Base-by-base conservation (phyloP, 2,329 filamentous ascomycete genomes). In the Coniochaeta sp. region DNA sequence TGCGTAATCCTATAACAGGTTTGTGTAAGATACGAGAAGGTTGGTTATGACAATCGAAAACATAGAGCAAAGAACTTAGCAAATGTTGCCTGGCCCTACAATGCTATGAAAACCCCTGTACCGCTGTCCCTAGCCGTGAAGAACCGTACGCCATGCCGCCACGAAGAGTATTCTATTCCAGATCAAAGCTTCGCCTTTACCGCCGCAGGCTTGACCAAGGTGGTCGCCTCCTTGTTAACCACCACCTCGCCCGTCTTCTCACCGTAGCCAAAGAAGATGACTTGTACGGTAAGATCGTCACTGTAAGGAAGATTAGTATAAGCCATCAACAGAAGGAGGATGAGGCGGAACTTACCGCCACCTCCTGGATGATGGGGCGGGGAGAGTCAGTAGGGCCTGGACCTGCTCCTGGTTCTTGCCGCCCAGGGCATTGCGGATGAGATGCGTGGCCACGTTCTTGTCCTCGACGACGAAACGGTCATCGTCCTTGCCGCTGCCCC, bases 231-330 rank as follows among this genome's bases (percentile, higher is more conserved):
- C 57, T 86, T 76, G 69, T 97, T 99, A 53, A 95, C 68, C 5
- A 86, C 81, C 5, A 97, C 86, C 56, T 86, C 85, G 31, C 91
- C 91, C 27, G 79, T 87, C 65, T 85, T 85, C 50, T 85, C 75
- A 31, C 86, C 82, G 60, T 95, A 83, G 54, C 94, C 94, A 62
- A 99, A 99, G 78, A 99, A 99, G 64, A 99, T 95, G 55, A 99
- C 94, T 68, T 99, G 90, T 14, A 99, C 92, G 0, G 94, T 99
- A 56, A 99, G 73, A 66, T 99, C 94, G 65, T 99, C 94, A 59
- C 90, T 92, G 24, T 18, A 50, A 16, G n/a, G 47, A 45, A 53
- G 10, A 1, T 14, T 16, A 20, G 38, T 24, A 33, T 4, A 5
- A 20, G 3, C 2, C 18, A 3, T n/a, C n/a, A 48, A 48, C 2